These are phyloP conservation scores for Phylloporus rhodoxanthus DNA, from an alignment of 768 basidiomycete genomes.

Conservation along the genomic window DNA sequence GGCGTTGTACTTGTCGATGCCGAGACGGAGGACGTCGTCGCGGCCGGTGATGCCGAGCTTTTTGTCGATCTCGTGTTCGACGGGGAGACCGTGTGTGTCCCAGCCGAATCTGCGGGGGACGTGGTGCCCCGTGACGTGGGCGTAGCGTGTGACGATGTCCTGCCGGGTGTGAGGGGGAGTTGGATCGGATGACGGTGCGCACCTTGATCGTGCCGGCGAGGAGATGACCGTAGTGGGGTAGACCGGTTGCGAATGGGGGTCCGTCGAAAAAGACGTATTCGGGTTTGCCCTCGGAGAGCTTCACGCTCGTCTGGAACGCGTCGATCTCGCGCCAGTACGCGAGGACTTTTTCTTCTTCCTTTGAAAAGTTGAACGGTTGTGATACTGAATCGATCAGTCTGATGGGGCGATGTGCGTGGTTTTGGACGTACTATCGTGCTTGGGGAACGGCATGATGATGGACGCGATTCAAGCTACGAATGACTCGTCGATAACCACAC, in stretches of 20 bases:
- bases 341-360: constrained; percentile 87
- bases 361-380: constrained; percentile 72
- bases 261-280: constrained; percentile 96
- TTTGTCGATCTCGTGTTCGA: constrained; percentile 99
- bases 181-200: constrained; percentile 10
- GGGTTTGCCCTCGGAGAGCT: constrained; percentile 85
- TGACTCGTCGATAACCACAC: too few relatives aligned
- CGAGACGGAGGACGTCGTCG: constrained; percentile 91
- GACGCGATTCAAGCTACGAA: too few relatives aligned
- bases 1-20: constrained; percentile 95
- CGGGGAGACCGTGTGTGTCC: constrained; percentile 98
- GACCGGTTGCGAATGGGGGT: constrained; percentile 93
- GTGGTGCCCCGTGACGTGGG: constrained; percentile 86
- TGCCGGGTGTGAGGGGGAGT: constrained; percentile 27
- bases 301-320: constrained; percentile 91
- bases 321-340: constrained; percentile 94
- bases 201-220: constrained; percentile 93
- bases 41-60: constrained; percentile 85
- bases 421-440: constrained; percentile 62
- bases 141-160: constrained; percentile 98
- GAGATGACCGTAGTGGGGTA: constrained; percentile 94
- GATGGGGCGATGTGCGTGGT: background rate
- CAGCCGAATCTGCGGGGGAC: constrained; percentile 94
- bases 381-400: constrained; percentile 46
- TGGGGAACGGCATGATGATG: constrained; percentile 53